Evolutionary conservation across 192 early-diverging fungal species (phyloP).

Genomic region (Dimargaris cristalligena): DNA sequence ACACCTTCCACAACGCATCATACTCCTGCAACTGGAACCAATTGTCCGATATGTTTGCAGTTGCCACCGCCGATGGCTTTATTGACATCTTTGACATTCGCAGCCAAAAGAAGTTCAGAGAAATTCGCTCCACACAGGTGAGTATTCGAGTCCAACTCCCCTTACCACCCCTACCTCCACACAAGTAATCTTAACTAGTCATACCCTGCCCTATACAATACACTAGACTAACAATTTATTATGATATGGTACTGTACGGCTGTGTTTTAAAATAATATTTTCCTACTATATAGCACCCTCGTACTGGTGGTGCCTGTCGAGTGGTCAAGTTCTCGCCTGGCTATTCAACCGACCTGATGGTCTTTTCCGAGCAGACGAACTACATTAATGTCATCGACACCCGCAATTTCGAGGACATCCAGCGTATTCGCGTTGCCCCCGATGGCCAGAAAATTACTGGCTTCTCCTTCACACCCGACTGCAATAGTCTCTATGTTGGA

Average conservation of each 20-base stretch:
- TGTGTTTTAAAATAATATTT: no score
- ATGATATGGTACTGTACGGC: no score
- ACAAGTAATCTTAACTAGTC: no score
- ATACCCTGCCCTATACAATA: no score
- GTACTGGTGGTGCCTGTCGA: conserved; percentile 44
- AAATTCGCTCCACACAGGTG: neutral
- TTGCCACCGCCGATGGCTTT: conserved; percentile 85
- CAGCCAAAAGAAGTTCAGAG: conserved; percentile 39
- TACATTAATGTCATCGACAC: conserved; percentile 86
- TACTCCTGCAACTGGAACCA: conserved; percentile 96
- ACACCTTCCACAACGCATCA: conserved; percentile 64
- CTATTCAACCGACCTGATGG: conserved; percentile 73
- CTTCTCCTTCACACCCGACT: neutral
- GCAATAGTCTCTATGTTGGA: neutral
- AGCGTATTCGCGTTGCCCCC: conserved; percentile 63
- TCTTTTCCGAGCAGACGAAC: conserved; percentile 46
- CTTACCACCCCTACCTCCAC: no score
- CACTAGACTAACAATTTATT: no score
- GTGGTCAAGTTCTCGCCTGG: conserved; percentile 87
- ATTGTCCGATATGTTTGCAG: conserved; percentile 82
- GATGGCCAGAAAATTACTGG: conserved; percentile 11
- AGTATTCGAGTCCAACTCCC: no score
- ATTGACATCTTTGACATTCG: conserved; percentile 85
- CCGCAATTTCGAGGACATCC: conserved; percentile 63
- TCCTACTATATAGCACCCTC: no score